Evolutionary conservation across 768 basidiomycete genomes (phyloP), one percentile per base, ranked within the genome.

Genomic region (Hortiboletus campestris): DNA sequence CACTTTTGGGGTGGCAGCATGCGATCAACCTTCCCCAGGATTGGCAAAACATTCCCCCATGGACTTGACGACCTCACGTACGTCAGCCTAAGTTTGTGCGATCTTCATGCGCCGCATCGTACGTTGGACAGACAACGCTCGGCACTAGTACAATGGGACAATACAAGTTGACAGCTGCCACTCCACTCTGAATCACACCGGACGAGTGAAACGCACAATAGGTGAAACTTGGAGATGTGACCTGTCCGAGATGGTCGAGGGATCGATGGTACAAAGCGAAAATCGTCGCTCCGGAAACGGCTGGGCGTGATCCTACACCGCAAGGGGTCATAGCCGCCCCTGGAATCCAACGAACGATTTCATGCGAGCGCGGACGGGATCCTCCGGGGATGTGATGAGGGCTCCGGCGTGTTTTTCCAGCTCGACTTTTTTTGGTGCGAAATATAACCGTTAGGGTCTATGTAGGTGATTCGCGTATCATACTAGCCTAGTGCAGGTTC

Each of bases 1-100:
- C 36, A 12, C 44, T 53, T 25, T 17, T 58, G 64, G 62, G 56
- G 42, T 19, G 51, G 65, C 14, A 51, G 32, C 28, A 29, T 13
- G 31, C 47, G n/a, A 29, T 25, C 25, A 11, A 55, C 35, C 5
- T 51, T 58, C 6, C 56, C 59, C 17, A 32, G 31, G 46, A 60
- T 58, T 19, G 36, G 52, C 31, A 48, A 47, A 11, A 39, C 16
- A 5, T 53, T 55, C 46, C 56, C 54, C 11, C 56, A 55, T 28
- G 66, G 45, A 50, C 7, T 59, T 65, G 16, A 53, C 56, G 45
- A 50, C 7, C 57, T 65, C 16, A 53, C 56, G 63, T 64, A 53
- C 13, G 34, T 36, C 36, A 57, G 38, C 42, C 49, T 38, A n/a
- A n/a, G n/a, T 10, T 25, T 38, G 12, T 58, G 41, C 17, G 44